Percentiles rank a stretch among this genome's conserved stretches.
Conservation (phyloP, 306 rosid species). For the Quercus cerris region DNA sequence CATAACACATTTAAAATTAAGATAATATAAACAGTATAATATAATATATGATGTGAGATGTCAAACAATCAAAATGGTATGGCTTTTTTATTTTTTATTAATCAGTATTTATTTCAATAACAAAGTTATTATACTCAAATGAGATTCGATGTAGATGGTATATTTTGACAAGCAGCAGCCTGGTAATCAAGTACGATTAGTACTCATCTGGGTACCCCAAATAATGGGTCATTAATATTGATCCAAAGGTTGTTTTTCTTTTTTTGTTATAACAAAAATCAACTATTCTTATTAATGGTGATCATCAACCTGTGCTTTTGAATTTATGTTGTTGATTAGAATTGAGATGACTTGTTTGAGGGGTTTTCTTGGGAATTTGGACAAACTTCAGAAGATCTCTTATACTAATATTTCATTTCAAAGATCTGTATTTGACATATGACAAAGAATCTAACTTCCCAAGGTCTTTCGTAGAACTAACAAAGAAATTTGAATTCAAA, state of each 20-base stretch:
- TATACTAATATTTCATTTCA: not conserved
- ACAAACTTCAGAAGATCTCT: not conserved
- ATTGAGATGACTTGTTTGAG: not conserved
- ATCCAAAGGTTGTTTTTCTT: not conserved
- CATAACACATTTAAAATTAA: not conserved
- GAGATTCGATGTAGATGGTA: too few relatives aligned
- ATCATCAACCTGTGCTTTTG: not conserved
- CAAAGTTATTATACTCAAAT: not conserved
- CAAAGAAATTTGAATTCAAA: constrained; percentile 9
- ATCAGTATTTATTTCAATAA: not conserved
- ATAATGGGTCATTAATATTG: not conserved
- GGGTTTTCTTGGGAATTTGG: not conserved
- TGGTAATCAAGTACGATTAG: not conserved
- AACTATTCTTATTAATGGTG: not conserved
- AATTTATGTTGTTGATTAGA: not conserved
- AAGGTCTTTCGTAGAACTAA: not conserved
- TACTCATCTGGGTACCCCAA: not conserved
- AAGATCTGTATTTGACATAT: constrained; percentile 11
- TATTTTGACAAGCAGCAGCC: too few relatives aligned
- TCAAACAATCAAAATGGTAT: constrained; percentile 3
- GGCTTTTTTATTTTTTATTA: not conserved
- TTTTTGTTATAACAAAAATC: not conserved
- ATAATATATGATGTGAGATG: constrained; percentile 20
- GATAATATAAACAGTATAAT: not conserved
- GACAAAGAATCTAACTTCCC: constrained; percentile 2